Conservation (phyloP, 306 rosid species). For the Leucaena leucocephala region DNA sequence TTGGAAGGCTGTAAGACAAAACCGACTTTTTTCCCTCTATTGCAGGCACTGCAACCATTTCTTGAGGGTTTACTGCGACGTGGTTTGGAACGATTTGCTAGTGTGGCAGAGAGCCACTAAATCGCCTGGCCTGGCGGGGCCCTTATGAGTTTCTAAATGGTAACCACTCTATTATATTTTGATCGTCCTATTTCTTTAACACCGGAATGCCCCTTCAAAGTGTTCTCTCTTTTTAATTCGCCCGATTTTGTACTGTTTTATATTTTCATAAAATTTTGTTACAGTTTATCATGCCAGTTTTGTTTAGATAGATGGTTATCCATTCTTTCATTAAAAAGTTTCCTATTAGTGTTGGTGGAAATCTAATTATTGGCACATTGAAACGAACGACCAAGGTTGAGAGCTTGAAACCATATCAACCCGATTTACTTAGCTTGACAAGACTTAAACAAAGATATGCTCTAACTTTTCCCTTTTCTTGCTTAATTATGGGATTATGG, state of each 20-base stretch:
- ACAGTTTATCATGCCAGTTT: constrained; percentile 9
- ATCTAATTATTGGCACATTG: constrained; percentile 10
- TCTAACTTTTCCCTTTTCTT: background rate
- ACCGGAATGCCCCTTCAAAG: constrained; percentile 22
- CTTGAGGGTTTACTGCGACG: constrained; percentile 53
- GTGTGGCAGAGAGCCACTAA: constrained; percentile 59
- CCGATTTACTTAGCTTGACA: background rate
- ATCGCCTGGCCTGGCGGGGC: constrained; percentile 31
- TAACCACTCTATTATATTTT: constrained; percentile 17
- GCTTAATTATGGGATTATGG: background rate
- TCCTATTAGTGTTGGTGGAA: constrained; percentile 10
- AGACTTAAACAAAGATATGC: background rate
- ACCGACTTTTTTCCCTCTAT: constrained; percentile 19
- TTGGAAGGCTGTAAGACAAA: background rate
- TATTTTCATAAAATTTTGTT: background rate
- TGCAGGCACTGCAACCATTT: constrained; percentile 83
- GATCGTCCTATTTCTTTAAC: constrained; percentile 38
- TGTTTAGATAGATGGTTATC: background rate
- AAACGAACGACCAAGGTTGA: background rate
- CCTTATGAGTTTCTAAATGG: background rate
- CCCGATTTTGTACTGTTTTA: constrained; percentile 13
- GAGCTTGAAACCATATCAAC: background rate
- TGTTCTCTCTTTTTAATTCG: background rate
- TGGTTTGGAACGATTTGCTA: constrained; percentile 77
- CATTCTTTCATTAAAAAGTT: background rate